phyloP scores from a whole-genome alignment of 352 stramenopile genomes.

The Pythium utonaiense region DNA sequence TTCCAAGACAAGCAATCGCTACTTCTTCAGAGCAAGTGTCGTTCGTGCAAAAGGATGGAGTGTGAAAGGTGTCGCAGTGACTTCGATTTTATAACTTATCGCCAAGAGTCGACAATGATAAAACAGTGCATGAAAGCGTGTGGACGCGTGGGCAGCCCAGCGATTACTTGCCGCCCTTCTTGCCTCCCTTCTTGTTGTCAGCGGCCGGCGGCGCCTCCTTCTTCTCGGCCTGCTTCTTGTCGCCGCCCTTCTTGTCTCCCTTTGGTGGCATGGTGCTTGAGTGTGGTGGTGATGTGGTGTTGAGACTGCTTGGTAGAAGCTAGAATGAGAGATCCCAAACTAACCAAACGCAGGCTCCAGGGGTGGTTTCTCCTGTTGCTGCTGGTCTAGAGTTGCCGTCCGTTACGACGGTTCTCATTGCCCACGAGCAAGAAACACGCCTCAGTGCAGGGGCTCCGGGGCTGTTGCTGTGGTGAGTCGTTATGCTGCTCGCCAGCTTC shows the following conservation, averaged over 20 bases:
- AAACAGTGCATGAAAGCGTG: conserved; percentile 1
- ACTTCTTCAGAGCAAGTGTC: not conserved
- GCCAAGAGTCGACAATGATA: not conserved
- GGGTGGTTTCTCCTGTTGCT: no score
- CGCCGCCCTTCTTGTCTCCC: conserved; percentile 21
- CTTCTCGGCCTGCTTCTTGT: conserved; percentile 27
- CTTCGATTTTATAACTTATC: conserved; percentile 5
- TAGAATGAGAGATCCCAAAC: conserved; percentile 8
- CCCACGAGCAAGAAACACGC: no score
- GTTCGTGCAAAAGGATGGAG: not conserved
- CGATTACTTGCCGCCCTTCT: conserved; percentile 41
- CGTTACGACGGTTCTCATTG: no score
- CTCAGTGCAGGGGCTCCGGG: no score
- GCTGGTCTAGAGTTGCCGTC: no score
- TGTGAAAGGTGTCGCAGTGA: not conserved
- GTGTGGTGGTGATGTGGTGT: conserved; percentile 5
- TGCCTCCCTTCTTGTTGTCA: conserved; percentile 36
- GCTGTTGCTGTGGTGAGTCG: no score
- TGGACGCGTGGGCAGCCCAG: not conserved
- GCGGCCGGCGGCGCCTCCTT: conserved; percentile 22
- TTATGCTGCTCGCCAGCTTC: no score
- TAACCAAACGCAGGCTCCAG: not conserved
- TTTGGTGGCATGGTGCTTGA: conserved; percentile 19
- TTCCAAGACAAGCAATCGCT: not conserved
- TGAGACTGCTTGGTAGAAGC: conserved; percentile 11